Evolutionary conservation across 1,284 basidiomycete species (phyloP).

Genomic region (Ceratobasidium sp.): DNA sequence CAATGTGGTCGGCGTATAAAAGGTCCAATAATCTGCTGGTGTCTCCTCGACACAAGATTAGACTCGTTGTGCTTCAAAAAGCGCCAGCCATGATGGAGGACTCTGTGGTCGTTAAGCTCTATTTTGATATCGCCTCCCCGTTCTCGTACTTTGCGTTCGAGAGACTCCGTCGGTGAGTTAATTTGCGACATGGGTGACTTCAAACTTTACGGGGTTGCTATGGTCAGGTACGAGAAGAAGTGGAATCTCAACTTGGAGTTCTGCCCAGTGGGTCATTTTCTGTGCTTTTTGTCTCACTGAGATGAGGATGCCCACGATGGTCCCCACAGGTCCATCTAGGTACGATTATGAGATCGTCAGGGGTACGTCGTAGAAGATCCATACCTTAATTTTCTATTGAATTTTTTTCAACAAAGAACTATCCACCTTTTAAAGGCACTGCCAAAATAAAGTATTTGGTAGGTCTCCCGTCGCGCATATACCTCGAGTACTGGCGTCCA

Average conservation of each 20-base stretch:
- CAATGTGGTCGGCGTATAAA: not conserved
- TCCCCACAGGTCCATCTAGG: not conserved
- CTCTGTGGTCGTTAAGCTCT: slow-evolving; percentile 10
- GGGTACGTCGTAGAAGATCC: slow-evolving; percentile 1
- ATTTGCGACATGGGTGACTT: not conserved
- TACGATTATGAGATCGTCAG: slow-evolving; percentile 1
- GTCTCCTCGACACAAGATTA: no score
- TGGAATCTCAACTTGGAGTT: slow-evolving; percentile 15
- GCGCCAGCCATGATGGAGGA: no score
- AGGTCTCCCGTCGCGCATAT: not conserved
- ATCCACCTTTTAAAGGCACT: slow-evolving; percentile 7
- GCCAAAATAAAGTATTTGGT: slow-evolving; percentile 14
- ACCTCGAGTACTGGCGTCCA: not conserved
- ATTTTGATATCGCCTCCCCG: slow-evolving; percentile 17
- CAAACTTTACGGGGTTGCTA: not conserved
- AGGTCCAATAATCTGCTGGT: no score
- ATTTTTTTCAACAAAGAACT: not conserved
- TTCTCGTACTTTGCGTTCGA: slow-evolving; percentile 25
- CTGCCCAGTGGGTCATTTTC: not conserved
- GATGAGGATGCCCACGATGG: no score
- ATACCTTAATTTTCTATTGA: not conserved
- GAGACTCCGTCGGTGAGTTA: slow-evolving; percentile 3
- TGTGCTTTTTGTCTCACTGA: no score
- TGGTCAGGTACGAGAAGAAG: not conserved
- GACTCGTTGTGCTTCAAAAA: no score